Percentiles rank a stretch among this genome's conserved stretches.
Conservation (phyloP, 768 basidiomycete genomes). For the Boletus speciosus region DNA sequence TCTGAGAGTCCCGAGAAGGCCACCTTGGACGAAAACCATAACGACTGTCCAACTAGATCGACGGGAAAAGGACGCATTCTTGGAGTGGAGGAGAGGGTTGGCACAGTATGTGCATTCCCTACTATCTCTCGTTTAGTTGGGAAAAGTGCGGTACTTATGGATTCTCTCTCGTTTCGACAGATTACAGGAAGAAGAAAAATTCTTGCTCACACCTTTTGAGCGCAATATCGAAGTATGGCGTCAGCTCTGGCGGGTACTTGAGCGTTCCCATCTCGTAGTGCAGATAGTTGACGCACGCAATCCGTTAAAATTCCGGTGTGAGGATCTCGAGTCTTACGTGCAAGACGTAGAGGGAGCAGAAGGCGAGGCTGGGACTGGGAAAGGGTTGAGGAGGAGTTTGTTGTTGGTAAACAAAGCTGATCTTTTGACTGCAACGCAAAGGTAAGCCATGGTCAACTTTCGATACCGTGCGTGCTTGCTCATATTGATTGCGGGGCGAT, state of each 20-base stretch:
- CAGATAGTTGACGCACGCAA: slow-evolving; percentile 97
- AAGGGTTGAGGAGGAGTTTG: slow-evolving; percentile 68
- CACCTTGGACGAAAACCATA: slow-evolving; percentile 83
- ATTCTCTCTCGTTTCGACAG: slow-evolving; percentile 36
- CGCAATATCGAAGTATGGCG: slow-evolving; percentile 98
- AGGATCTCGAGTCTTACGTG: slow-evolving; percentile 86
- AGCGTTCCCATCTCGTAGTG: slow-evolving; percentile 90
- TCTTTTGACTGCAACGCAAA: slow-evolving; percentile 79
- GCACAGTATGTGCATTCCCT: slow-evolving; percentile 65
- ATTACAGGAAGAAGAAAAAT: slow-evolving; percentile 79
- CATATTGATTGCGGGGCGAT: slow-evolving; percentile 29
- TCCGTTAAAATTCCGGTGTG: slow-evolving; percentile 87
- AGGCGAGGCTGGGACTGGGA: slow-evolving; percentile 75
- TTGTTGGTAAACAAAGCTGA: slow-evolving; percentile 96
- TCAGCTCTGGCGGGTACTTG: slow-evolving; percentile 95
- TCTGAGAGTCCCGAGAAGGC: slow-evolving; percentile 85
- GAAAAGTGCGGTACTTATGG: background rate
- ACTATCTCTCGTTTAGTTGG: background rate
- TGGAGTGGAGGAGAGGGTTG: slow-evolving; percentile 89
- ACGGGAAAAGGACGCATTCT: slow-evolving; percentile 85
- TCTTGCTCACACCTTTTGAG: slow-evolving; percentile 95
- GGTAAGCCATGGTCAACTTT: slow-evolving; percentile 45
- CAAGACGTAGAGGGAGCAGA: slow-evolving; percentile 79
- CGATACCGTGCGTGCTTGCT: background rate
- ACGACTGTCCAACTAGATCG: slow-evolving; percentile 76